A percentile compares a stretch with the other conserved stretches of the same genome.
Evolutionary conservation across 805 yeast species (phyloP).

Genomic region (Cyberlindnera euphorbiiphila): DNA sequence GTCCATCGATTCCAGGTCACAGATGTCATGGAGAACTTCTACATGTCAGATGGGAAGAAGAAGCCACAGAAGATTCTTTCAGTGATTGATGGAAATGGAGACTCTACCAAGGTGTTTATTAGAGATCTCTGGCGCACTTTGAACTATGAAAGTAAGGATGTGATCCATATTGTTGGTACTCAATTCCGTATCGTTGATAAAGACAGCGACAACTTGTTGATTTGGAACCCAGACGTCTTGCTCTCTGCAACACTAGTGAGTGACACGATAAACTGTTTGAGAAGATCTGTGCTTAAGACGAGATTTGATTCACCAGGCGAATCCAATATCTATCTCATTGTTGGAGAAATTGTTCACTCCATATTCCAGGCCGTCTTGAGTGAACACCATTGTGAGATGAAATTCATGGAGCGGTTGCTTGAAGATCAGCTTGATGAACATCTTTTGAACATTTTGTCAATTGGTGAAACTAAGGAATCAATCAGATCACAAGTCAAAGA

Average conservation of each 20-base stretch:
- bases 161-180: conserved; percentile 57
- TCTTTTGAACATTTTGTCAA: conserved; percentile 49
- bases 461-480: conserved; percentile 45
- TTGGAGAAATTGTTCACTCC: conserved; percentile 82
- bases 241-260: conserved; percentile 81
- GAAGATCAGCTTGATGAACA: conserved; percentile 41
- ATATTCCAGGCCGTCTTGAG: conserved; percentile 52
- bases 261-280: conserved; percentile 65
- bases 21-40: conserved; percentile 31
- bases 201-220: conserved; percentile 54
- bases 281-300: conserved; percentile 62
- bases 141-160: conserved; percentile 46
- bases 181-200: conserved; percentile 43
- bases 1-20: conserved; percentile 47
- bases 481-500: conserved; percentile 40
- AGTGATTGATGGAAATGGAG: conserved; percentile 39
- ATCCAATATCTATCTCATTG: conserved; percentile 57
- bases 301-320: conserved; percentile 61
- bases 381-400: conserved; percentile 30
- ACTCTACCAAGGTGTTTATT: conserved; percentile 41
- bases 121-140: conserved; percentile 60
- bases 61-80: conserved; percentile 51
- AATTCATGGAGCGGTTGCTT: conserved; percentile 29
- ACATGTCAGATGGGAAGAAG: conserved; percentile 27
- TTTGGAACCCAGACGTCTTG: conserved; percentile 81